Evolutionary conservation across 257 asterid genomes (phyloP).

Genomic region (Eustoma russellianum): DNA sequence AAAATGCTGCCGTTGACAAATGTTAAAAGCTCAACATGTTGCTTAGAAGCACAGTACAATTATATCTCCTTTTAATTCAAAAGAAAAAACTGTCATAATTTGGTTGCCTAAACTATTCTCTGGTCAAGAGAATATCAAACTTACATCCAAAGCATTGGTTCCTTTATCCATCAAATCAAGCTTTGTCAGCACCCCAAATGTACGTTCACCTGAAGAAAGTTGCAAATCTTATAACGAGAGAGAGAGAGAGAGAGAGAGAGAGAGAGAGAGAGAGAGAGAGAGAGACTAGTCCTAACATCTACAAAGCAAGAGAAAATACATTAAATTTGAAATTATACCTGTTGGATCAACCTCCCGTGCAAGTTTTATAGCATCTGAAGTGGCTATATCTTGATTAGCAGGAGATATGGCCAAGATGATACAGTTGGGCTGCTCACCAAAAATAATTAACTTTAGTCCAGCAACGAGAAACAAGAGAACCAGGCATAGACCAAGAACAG

Average conservation of each 20-base stretch:
- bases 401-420: conserved; percentile 90
- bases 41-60: too few relatives aligned
- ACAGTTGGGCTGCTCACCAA: conserved; percentile 64
- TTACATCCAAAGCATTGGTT: conserved; percentile 81
- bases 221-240: neutral
- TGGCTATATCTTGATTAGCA: conserved; percentile 96
- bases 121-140: conserved; percentile 12
- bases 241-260: too few relatives aligned
- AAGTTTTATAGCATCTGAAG: conserved; percentile 93
- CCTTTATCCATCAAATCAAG: conserved; percentile 96
- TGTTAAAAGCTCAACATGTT: too few relatives aligned
- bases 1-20: too few relatives aligned
- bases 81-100: too few relatives aligned
- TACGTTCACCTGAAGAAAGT: conserved; percentile 67
- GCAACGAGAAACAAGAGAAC: neutral
- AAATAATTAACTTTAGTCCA: too few relatives aligned
- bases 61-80: too few relatives aligned
- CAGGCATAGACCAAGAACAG: too few relatives aligned
- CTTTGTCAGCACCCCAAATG: conserved; percentile 91
- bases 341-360: conserved; percentile 87
- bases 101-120: neutral
- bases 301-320: neutral
- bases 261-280: too few relatives aligned
- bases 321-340: conserved; percentile 28
- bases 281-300: too few relatives aligned